Conservation (phyloP, 2,329 filamentous ascomycete genomes). For the Epichloe brachyelytri region DNA sequence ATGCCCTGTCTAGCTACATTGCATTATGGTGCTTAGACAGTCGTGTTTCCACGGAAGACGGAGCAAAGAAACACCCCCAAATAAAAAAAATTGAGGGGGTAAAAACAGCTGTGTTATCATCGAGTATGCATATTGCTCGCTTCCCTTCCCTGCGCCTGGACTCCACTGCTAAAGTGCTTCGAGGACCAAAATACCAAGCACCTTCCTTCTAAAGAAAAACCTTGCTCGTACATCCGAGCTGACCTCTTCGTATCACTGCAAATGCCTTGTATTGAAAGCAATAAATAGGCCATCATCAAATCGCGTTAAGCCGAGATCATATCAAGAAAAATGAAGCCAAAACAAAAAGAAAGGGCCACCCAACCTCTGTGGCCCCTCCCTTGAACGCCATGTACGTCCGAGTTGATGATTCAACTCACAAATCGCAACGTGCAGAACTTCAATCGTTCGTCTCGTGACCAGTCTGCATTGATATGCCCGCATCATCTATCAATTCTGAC, state of each 20-base stretch:
- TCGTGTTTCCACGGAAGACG: background rate
- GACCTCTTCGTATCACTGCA: background rate
- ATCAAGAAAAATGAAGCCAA: background rate
- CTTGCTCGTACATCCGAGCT: background rate
- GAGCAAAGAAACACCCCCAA: background rate
- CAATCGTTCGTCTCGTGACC: constrained; percentile 27
- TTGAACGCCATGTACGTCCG: background rate
- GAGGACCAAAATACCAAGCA: background rate
- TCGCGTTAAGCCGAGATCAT: too few relatives aligned
- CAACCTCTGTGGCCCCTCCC: background rate
- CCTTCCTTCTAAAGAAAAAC: background rate
- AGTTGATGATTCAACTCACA: background rate
- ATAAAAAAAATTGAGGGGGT: background rate
- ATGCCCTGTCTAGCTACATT: background rate
- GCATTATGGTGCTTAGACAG: background rate
- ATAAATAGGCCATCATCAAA: background rate
- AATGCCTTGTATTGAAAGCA: background rate
- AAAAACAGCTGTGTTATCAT: background rate
- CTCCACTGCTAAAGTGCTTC: constrained; percentile 2
- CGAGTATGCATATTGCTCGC: background rate
- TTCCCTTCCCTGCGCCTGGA: constrained; percentile 3
- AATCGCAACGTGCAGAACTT: constrained; percentile 11
- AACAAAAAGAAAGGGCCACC: background rate
- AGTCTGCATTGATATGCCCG: constrained; percentile 31
- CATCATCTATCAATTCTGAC: constrained; percentile 40